Conservation (phyloP, 2,329 filamentous ascomycete genomes). For the Aspergillaceae sp. region DNA sequence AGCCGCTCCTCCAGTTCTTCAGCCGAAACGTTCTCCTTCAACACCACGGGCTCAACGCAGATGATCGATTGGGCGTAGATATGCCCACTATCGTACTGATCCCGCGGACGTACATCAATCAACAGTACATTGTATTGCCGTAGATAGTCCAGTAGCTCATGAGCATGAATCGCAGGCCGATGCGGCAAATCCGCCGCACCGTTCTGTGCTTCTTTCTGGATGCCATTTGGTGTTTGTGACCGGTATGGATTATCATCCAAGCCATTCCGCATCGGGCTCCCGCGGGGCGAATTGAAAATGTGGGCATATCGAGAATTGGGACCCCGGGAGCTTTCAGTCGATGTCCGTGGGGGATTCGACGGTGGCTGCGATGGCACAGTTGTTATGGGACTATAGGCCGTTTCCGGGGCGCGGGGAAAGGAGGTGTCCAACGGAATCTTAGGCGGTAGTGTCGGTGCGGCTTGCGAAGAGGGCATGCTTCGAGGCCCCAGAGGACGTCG, state of each 20-base stretch:
- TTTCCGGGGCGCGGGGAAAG: constrained; percentile 40
- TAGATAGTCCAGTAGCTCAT: constrained; percentile 64
- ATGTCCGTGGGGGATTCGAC: constrained; percentile 31
- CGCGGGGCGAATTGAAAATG: constrained; percentile 23
- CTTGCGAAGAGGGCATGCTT: constrained; percentile 30
- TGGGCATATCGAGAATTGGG: constrained; percentile 30
- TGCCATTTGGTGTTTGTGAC: constrained; percentile 36
- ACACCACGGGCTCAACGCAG: constrained; percentile 76
- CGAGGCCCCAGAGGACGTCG: constrained; percentile 35
- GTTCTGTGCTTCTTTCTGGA: constrained; percentile 29
- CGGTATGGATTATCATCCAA: constrained; percentile 37
- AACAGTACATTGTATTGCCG: constrained; percentile 59
- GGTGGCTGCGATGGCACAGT: constrained; percentile 32
- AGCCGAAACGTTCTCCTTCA: constrained; percentile 59
- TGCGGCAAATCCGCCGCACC: constrained; percentile 43
- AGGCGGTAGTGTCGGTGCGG: constrained; percentile 31
- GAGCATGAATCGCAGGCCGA: constrained; percentile 56
- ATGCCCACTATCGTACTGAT: constrained; percentile 79
- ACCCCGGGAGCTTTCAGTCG: constrained; percentile 34
- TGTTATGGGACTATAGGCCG: constrained; percentile 41
- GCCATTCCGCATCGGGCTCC: constrained; percentile 25
- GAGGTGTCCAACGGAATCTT: constrained; percentile 36
- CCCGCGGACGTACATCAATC: constrained; percentile 74
- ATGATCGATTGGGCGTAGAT: constrained; percentile 77
- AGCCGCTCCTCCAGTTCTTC: constrained; percentile 50